Evolutionary conservation across 2,329 filamentous ascomycete species (phyloP).

Genomic region (Aspergillus alliaceus): DNA sequence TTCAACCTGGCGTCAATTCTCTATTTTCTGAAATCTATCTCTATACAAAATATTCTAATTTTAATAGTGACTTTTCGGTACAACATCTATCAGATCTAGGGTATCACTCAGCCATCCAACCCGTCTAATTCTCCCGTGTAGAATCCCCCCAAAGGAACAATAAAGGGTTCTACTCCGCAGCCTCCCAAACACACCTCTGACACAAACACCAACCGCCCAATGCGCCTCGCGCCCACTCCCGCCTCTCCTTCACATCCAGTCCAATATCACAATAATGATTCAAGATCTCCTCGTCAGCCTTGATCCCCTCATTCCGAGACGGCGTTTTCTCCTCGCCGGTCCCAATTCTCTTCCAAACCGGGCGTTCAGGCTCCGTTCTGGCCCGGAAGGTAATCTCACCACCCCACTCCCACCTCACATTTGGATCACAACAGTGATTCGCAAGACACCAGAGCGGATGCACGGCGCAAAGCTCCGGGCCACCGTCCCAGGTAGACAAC

Average conservation of each 20-base stretch:
- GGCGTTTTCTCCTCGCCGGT: slow-evolving; percentile 11
- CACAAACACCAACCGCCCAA: slow-evolving; percentile 90
- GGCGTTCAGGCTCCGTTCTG: slow-evolving; percentile 32
- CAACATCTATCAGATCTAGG: neutral
- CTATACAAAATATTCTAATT: neutral
- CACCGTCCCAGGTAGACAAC: slow-evolving; percentile 72
- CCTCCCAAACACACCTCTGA: slow-evolving; percentile 74
- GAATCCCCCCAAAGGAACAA: neutral
- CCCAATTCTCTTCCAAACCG: slow-evolving; percentile 33
- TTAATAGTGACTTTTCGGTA: neutral
- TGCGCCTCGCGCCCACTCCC: slow-evolving; percentile 86
- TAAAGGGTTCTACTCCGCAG: slow-evolving; percentile 15
- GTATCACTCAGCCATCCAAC: slow-evolving; percentile 11
- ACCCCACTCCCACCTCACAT: slow-evolving; percentile 92
- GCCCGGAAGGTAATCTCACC: slow-evolving; percentile 42
- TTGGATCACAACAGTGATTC: slow-evolving; percentile 94
- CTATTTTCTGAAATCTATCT: neutral
- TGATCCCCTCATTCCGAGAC: slow-evolving; percentile 49
- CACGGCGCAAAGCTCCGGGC: slow-evolving; percentile 88
- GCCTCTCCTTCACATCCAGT: slow-evolving; percentile 72
- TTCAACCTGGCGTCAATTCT: neutral
- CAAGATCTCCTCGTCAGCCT: slow-evolving; percentile 77
- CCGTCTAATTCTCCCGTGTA: neutral
- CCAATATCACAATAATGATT: slow-evolving; percentile 93
- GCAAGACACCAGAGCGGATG: slow-evolving; percentile 95